These are phyloP conservation scores for Phytophthora pistaciae DNA, from an alignment of 352 stramenopile species.

Conservation along the genomic window DNA sequence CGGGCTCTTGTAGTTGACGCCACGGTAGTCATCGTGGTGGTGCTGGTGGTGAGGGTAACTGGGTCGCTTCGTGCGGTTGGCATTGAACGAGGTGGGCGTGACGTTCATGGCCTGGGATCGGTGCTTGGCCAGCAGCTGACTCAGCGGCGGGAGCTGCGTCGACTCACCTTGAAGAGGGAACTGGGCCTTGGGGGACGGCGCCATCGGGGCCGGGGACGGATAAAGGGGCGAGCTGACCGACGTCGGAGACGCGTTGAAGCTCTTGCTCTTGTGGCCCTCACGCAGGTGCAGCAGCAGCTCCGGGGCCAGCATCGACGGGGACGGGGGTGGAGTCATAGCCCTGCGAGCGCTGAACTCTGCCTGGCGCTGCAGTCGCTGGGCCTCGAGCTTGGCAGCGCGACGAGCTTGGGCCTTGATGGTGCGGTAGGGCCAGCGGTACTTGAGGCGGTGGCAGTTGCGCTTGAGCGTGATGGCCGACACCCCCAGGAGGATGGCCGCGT, in stretches of 20 bases:
- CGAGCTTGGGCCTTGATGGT: constrained; percentile 47
- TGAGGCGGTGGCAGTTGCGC: constrained; percentile 55
- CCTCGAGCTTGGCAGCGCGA: constrained; percentile 27
- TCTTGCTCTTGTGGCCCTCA: constrained; percentile 2
- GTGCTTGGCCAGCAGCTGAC: constrained; percentile 16
- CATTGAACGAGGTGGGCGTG: too few relatives aligned
- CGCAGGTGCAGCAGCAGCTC: constrained; percentile 29
- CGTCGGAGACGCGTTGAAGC: constrained; percentile 10
- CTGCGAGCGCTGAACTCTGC: not conserved
- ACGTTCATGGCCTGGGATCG: not conserved
- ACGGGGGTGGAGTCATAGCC: constrained; percentile 1
- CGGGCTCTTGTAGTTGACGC: constrained; percentile 5
- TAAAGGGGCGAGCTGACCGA: constrained; percentile 12
- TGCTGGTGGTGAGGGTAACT: not conserved
- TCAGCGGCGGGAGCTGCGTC: constrained; percentile 24
- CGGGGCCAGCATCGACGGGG: not conserved
- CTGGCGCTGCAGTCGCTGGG: constrained; percentile 6
- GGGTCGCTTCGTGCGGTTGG: not conserved
- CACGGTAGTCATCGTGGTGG: not conserved
- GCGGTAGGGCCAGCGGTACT: constrained; percentile 65
- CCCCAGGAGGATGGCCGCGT: constrained; percentile 50
- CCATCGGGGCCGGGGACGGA: not conserved
- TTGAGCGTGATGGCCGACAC: constrained; percentile 75
- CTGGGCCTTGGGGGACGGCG: not conserved
- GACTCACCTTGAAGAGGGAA: constrained; percentile 5